These are phyloP conservation scores for Nicotiana knightiana DNA, from an alignment of 257 asterid species.

Conservation along the genomic window DNA sequence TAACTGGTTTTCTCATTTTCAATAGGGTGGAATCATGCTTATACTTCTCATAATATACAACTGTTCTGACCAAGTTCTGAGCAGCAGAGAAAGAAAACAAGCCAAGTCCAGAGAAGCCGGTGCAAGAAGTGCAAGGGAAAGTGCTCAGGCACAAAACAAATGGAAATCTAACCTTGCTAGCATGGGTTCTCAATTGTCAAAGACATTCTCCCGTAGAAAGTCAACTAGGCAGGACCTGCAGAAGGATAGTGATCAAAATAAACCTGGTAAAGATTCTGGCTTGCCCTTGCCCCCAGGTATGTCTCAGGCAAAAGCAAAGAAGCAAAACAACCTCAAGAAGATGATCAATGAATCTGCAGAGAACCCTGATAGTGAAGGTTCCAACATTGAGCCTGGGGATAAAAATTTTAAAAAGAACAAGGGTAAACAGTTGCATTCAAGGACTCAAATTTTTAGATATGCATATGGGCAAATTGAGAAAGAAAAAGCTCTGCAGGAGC, in stretches of 20 bases:
- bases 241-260: conserved; percentile 29
- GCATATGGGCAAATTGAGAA: conserved; percentile 86
- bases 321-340: conserved; percentile 26
- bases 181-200: conserved; percentile 73
- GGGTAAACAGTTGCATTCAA: conserved; percentile 52
- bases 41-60: conserved; percentile 74
- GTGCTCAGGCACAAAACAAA: conserved; percentile 68
- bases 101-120: conserved; percentile 95
- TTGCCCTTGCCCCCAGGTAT: conserved; percentile 16
- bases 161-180: conserved; percentile 86
- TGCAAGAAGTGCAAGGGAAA: conserved; percentile 70
- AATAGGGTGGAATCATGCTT: conserved; percentile 79
- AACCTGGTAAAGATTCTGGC: conserved; percentile 9
- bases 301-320: conserved; percentile 28
- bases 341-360: conserved; percentile 43
- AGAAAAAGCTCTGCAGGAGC: conserved; percentile 77
- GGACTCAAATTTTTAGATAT: conserved; percentile 76
- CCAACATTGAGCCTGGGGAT: conserved; percentile 26
- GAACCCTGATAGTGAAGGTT: conserved; percentile 28
- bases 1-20: neutral
- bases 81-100: conserved; percentile 75
- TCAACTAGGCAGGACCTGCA: conserved; percentile 30
- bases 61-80: conserved; percentile 81
- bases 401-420: conserved; percentile 33
- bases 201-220: conserved; percentile 53